phyloP scores from a whole-genome alignment of 805 yeast species.

The Starmerella apicola region DNA sequence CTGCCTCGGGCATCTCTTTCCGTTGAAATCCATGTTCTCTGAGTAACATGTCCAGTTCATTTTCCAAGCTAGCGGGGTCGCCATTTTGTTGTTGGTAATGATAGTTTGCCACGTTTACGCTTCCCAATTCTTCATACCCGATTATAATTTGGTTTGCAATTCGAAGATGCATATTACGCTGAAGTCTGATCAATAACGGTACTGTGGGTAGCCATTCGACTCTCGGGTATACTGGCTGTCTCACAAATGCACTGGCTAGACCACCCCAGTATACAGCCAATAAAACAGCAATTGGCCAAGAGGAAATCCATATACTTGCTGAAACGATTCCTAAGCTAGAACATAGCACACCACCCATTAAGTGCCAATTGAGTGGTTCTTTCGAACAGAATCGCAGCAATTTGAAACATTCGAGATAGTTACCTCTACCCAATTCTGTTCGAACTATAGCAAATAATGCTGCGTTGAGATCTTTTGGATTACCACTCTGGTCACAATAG shows the following conservation, averaged over 20 bases:
- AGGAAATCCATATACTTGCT: conserved; percentile 3
- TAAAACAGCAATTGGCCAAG: conserved; percentile 2
- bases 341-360: not conserved
- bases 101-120: conserved; percentile 11
- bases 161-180: conserved; percentile 8
- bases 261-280: conserved; percentile 12
- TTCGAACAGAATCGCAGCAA: not conserved
- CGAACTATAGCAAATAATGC: conserved; percentile 2
- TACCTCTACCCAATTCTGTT: conserved; percentile 6
- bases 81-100: conserved; percentile 3
- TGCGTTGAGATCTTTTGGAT: too few species aligned
- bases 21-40: conserved; percentile 13
- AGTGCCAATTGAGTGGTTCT: not conserved
- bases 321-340: conserved; percentile 2
- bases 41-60: conserved; percentile 9
- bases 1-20: conserved; percentile 1
- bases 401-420: conserved; percentile 2
- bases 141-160: conserved; percentile 20
- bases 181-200: not conserved
- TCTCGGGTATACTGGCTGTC: conserved; percentile 1
- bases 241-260: conserved; percentile 1
- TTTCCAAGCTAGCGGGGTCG: not conserved
- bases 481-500: too few species aligned
- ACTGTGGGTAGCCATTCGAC: conserved; percentile 7
- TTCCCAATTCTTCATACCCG: conserved; percentile 18